These are phyloP conservation scores for Dysphania ambrosioides DNA, from an alignment of 148 eudicot species.

Conservation along the genomic window DNA sequence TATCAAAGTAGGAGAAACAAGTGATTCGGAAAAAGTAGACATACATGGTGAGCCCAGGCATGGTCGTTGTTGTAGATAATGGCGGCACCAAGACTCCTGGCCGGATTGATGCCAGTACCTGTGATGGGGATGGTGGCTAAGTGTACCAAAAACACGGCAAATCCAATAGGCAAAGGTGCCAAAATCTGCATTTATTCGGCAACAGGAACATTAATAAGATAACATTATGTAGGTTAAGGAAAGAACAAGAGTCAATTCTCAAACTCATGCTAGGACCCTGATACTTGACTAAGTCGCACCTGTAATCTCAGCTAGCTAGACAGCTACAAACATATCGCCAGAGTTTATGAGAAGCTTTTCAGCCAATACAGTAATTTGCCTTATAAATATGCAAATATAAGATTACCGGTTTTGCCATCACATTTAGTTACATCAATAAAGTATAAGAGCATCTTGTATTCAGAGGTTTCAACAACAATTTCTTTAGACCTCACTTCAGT, in stretches of 20 bases:
- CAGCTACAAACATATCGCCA: no score
- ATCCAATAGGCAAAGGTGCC: conserved; percentile 52
- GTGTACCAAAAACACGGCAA: conserved; percentile 48
- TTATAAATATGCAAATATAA: background rate
- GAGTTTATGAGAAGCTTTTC: background rate
- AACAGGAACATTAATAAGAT: background rate
- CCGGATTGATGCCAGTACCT: conserved; percentile 52
- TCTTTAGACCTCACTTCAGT: no score
- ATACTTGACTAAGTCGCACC: no score
- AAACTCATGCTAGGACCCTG: background rate
- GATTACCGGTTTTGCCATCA: background rate
- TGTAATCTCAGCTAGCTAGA: no score
- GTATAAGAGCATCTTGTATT: no score
- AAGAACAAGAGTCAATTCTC: background rate
- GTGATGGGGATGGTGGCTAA: conserved; percentile 49
- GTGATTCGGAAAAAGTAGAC: no score
- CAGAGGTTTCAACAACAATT: no score
- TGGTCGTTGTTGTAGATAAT: conserved; percentile 39
- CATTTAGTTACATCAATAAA: no score
- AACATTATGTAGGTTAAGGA: background rate
- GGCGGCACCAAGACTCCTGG: conserved; percentile 51
- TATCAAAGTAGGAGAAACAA: no score
- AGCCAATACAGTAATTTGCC: background rate
- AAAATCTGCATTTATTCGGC: conserved; percentile 33
- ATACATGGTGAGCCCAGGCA: conserved; percentile 48